phyloP scores from a whole-genome alignment of 108 stramenopile genomes.

The Nannochloropsis granulata region DNA sequence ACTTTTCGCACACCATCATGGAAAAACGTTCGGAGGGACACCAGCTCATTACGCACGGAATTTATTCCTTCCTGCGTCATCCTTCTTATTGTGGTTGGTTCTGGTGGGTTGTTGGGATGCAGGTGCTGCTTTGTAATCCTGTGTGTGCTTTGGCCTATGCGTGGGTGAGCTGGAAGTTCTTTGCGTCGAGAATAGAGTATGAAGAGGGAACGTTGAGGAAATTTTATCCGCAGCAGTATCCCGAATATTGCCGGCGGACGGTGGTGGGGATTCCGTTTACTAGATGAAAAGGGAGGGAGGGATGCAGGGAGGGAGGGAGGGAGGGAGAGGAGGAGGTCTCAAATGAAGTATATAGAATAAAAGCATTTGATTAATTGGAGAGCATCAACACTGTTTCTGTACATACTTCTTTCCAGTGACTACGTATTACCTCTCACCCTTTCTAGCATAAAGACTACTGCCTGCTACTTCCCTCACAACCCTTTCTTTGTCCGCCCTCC shows the following conservation, averaged over 20 bases:
- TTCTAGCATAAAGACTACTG: no score
- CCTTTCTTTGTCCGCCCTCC: neutral
- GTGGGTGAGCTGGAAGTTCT: constrained; percentile 63
- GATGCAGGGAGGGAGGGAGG: neutral
- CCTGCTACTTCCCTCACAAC: neutral
- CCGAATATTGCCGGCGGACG: constrained; percentile 48
- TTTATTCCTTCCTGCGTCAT: constrained; percentile 77
- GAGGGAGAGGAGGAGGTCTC: neutral
- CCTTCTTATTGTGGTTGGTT: constrained; percentile 89
- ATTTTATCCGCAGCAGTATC: constrained; percentile 64
- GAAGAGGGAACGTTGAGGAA: constrained; percentile 60
- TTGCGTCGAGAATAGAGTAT: constrained; percentile 62
- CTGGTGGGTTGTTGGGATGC: constrained; percentile 82
- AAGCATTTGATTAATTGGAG: neutral
- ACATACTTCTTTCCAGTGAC: neutral
- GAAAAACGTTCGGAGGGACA: constrained; percentile 46
- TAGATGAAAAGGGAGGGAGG: neutral
- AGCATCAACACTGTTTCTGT: neutral
- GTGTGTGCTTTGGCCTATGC: constrained; percentile 49
- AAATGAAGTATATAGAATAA: neutral
- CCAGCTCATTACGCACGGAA: constrained; percentile 64
- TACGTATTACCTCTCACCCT: neutral
- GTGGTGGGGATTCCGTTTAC: constrained; percentile 70
- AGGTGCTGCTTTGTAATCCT: constrained; percentile 63
- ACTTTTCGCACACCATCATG: constrained; percentile 90